Conservation (phyloP, 2,329 filamentous ascomycete species). For the Tolypocladium amazonense region DNA sequence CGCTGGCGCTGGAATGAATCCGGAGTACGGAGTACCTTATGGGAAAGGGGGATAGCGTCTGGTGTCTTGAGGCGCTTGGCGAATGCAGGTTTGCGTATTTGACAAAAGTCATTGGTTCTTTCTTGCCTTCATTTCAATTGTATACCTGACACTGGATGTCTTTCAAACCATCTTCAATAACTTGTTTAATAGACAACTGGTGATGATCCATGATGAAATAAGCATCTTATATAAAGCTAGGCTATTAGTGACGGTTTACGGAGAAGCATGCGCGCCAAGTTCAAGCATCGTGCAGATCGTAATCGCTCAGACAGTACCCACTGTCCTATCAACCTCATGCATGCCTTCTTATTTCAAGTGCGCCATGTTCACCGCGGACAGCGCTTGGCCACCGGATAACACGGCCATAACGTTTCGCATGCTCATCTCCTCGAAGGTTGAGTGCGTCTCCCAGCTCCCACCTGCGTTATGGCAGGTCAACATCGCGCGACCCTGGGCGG, state of each 20-base stretch:
- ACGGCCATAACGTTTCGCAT: slow-evolving; percentile 58
- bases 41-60: background rate
- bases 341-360: slow-evolving; percentile 21
- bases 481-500: slow-evolving; percentile 34
- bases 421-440: slow-evolving; percentile 55
- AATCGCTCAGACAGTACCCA: slow-evolving; percentile 2
- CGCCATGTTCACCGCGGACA: slow-evolving; percentile 54
- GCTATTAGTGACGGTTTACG: background rate
- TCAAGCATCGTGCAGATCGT: background rate
- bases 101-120: background rate
- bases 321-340: background rate
- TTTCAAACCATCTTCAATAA: background rate
- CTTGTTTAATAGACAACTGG: background rate
- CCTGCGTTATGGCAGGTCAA: slow-evolving; percentile 60
- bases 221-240: background rate
- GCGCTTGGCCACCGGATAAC: slow-evolving; percentile 34
- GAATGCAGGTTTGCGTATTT: background rate
- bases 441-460: slow-evolving; percentile 53
- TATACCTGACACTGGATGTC: background rate
- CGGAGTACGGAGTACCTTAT: background rate
- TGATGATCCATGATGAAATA: background rate
- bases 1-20: background rate
- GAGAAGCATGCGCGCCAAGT: background rate
- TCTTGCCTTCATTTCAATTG: background rate
- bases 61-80: background rate